Evolutionary conservation across 768 basidiomycete genomes (phyloP), one percentile per base, ranked within the genome.

Genomic region (Cantharellus anzutake): DNA sequence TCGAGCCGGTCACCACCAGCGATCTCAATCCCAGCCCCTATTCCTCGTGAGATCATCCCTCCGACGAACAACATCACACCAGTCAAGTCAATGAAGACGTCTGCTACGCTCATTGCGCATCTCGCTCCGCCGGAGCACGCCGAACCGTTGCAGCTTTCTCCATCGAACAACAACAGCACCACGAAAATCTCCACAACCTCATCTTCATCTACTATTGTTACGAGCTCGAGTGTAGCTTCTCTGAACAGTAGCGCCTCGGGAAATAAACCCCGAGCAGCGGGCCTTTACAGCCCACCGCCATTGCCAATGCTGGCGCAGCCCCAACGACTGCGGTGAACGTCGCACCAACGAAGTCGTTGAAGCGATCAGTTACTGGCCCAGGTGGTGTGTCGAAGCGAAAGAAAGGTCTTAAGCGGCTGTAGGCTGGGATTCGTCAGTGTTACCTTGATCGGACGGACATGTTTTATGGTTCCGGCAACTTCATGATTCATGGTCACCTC

Each of bases 381-480:
- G 63, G 63, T 42, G 63, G 63, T 41, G 80, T 78, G 2, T 86
- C 88, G 71, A 90, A 90, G 73, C 75, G 88, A 69, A 90, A 90
- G 77, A 90, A 89, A 75, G 88, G 87, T 3, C 71, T 90, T 65
- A 90, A 86, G 71, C 75, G 87, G 63, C 70, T 90, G 69, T 90
- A 55, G 52, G 29, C 11, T 48, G 44, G 11, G 29, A 11, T 48
- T 48, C 44, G 11, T 29, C 44, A 11, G 44, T 48, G 20, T 29
- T 29, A 29, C 20, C 20, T 29, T 29, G 20, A 29, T 29, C 20
- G 20, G 20, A 29, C 20, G 20, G 20, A 29, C 20, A 29, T 29
- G 20, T 29, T 29, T 29, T 29, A 29, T 29, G 20, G 20, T 29
- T 29, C 20, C 20, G 20, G 20, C 20, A 29, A 29, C 20, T 29